phyloP scores from a whole-genome alignment of 257 asterid species.

The Verbascum thapsus region DNA sequence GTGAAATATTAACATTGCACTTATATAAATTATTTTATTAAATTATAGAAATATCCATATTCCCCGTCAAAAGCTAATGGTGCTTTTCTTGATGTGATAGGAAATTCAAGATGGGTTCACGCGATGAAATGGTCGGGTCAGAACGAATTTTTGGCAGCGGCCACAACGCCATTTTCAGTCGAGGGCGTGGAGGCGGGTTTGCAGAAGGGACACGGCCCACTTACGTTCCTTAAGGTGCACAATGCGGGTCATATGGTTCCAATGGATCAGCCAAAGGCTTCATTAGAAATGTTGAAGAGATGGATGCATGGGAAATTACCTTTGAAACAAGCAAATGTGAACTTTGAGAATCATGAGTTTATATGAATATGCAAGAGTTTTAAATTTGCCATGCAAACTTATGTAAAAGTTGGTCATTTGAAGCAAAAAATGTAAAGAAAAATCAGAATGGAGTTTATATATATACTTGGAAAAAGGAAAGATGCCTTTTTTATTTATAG shows the following conservation, averaged over 20 bases:
- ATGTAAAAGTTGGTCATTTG: neutral
- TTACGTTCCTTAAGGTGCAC: slow-evolving; percentile 62
- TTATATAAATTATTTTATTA: too few species aligned
- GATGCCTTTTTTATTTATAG: too few species aligned
- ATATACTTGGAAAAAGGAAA: neutral
- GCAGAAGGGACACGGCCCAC: slow-evolving; percentile 53
- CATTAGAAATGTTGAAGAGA: slow-evolving; percentile 59
- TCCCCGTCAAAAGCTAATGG: too few species aligned
- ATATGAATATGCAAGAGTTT: too few species aligned
- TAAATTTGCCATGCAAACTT: neutral
- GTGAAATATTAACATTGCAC: too few species aligned
- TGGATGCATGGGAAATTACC: slow-evolving; percentile 47
- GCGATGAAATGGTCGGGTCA: slow-evolving; percentile 77
- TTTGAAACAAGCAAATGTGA: slow-evolving; percentile 24
- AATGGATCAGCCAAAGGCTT: slow-evolving; percentile 76
- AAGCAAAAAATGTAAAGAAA: neutral
- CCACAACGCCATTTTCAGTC: slow-evolving; percentile 44
- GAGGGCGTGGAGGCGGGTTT: slow-evolving; percentile 61
- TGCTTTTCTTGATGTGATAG: slow-evolving; percentile 31
- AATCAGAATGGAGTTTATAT: neutral
- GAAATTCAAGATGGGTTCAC: slow-evolving; percentile 76
- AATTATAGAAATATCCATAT: too few species aligned
- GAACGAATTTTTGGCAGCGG: slow-evolving; percentile 49
- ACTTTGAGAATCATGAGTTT: slow-evolving; percentile 35
- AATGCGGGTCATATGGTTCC: slow-evolving; percentile 80